These are phyloP conservation scores for Ilex asprella DNA, from an alignment of 257 asterid species.

Conservation along the genomic window DNA sequence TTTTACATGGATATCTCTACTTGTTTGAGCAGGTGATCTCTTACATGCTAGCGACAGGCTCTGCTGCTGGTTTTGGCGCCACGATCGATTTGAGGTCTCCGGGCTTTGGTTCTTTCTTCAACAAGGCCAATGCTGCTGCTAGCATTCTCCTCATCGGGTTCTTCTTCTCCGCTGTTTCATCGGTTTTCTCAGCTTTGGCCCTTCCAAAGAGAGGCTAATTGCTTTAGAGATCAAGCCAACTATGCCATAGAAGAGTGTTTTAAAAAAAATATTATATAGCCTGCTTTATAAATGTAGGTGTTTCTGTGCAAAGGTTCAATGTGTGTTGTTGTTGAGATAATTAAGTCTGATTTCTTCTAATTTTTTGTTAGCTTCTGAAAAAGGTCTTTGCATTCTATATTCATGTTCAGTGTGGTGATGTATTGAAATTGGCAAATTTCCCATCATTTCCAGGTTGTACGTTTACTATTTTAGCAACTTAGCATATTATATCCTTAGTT, in stretches of 20 bases:
- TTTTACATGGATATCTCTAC: background rate
- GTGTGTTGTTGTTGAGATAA: no score
- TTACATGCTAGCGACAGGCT: constrained; percentile 29
- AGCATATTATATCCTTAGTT: no score
- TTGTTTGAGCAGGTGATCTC: constrained; percentile 24
- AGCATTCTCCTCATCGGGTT: constrained; percentile 39
- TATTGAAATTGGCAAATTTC: no score
- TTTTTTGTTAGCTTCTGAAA: no score
- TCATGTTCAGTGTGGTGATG: no score
- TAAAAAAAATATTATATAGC: no score
- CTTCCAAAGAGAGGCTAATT: constrained; percentile 37
- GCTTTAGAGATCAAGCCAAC: background rate
- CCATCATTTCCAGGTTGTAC: no score
- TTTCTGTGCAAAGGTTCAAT: constrained; percentile 20
- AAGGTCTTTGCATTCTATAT: no score
- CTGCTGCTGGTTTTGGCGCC: constrained; percentile 43
- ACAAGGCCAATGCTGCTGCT: constrained; percentile 34
- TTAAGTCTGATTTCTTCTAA: no score
- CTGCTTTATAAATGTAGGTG: constrained; percentile 1
- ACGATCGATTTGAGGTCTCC: constrained; percentile 25
- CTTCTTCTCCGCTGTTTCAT: constrained; percentile 29
- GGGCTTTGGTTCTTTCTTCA: constrained; percentile 8
- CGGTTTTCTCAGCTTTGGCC: constrained; percentile 36
- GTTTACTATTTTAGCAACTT: no score
- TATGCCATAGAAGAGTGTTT: no score